Base-by-base conservation (phyloP, 2,329 filamentous ascomycete genomes). In the Pseudonectria foliicola region DNA sequence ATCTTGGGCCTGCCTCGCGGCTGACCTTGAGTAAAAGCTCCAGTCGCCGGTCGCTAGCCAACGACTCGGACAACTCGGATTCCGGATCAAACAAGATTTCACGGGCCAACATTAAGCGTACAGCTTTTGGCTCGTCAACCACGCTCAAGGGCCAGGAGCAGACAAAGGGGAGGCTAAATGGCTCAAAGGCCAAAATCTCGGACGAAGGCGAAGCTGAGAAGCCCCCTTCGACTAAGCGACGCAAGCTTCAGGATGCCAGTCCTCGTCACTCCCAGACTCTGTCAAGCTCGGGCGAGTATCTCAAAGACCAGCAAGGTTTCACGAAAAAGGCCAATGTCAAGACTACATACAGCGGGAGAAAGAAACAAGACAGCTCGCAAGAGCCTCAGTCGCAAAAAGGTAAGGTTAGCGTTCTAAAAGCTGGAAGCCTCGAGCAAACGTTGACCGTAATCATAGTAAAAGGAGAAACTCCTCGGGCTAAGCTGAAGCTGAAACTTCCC, bases 21-120 rank as follows among this genome's bases (percentile, higher is more conserved):
- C 34, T 41, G 2, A 30, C 14, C 18, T 24, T 39, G 15, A 38
- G 27, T 15, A 16, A 15, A 26, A 27, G 18, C 14, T 27, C 15
- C 12, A 14, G 33, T 31, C 15, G 12, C 16, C 7, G 11, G 4
- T 15, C 34, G 16, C 4, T 23, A 31, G 18, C 27, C 40, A 12
- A 28, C 31, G 23, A 12, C 24, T 6, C 25, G 38, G 10, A 29
- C 35, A 7, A 49, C 40, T 8, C 44, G 16, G 46, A 50, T 31
- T 59, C 55, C 3, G 51, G 47, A 14, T 49, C 57, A 23, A 49
- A 58, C 14, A 37, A 36, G 16, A 42, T 37, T 23, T 37, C 39
- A n/a, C 42, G 46, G 4, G 58, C 47, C 12, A 42, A 54, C 33
- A 66, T 68, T 16, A 52, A 43, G 25, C 44, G 42, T 7, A 63